Base-by-base conservation (phyloP, 345 rosid genomes). In the Iberis pinnata region DNA sequence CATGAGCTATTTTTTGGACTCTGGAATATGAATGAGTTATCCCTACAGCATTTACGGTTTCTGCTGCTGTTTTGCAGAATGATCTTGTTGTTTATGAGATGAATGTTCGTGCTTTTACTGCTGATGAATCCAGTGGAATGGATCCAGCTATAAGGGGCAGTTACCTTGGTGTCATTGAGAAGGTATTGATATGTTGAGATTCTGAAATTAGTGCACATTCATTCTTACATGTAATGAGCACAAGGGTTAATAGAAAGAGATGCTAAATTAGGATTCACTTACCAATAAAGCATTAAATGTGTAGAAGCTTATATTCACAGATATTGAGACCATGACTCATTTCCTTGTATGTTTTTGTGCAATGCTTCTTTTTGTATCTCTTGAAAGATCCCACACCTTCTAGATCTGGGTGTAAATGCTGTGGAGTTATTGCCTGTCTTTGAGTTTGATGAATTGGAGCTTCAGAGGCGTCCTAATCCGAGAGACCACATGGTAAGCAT, bases 81-180 rank as follows among this genome's bases (percentile, higher is more conserved):
- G 96, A 90, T 73, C 96, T 90, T 72, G 84, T 84, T 63, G 67
- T 87, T 58, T 90, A 90, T 74, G 98, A 90, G 76, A 90, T 80
- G 88, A 90, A 81, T 71, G 89, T 90, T 32, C 95, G 98, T 53
- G 96, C 96, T 76, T 87, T 84, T 73, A 87, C 96, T 52, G 79
- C 70, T 68, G 95, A 87, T 58, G 76, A 87, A 61, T 84, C 96
- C 64, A 90, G 95, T 66, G 80, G 82, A 29, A 61, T 82, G 70
- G 89, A 81, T 76, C 71, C 80, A 66, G 49, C 68, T 39, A 61
- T 70, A 45, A 68, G 76, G 25, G 98, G 96, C 37, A 87, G 81
- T 76, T 90, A 84, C 67, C 87, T 81, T 60, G 98, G 89, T 70
- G 18, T 87, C 57, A 74, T 82, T 65, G 82, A 87, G 70, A 87